These are phyloP conservation scores for Cutaneotrichosporon sp. DNA, from an alignment of 1,284 basidiomycete genomes.

Conservation along the genomic window DNA sequence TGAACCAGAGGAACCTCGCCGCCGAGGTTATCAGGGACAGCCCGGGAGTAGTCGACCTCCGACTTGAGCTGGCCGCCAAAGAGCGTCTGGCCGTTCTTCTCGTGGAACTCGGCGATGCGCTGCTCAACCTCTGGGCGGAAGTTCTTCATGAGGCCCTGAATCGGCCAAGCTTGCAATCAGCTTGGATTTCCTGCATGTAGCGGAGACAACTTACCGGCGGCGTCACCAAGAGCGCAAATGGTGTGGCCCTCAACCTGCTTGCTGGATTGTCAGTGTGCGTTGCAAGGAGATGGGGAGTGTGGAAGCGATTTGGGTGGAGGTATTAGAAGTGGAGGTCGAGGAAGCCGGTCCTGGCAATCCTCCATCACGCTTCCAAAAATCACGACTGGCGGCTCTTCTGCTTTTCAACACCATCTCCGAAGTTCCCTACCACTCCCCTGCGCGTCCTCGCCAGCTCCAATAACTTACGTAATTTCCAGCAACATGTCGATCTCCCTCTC, in stretches of 20 bases:
- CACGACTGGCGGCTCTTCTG: no score
- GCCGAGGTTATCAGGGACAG: constrained; percentile 79
- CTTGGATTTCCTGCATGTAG: no score
- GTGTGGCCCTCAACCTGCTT: constrained; percentile 96
- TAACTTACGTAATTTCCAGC: constrained; percentile 74
- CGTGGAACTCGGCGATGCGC: constrained; percentile 77
- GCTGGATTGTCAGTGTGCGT: constrained; percentile 53
- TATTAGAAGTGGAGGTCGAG: neutral
- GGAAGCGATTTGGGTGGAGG: neutral
- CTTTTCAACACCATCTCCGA: neutral
- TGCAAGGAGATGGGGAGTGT: neutral
- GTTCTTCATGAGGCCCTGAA: constrained; percentile 83
- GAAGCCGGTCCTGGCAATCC: neutral
- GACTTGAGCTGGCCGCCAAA: constrained; percentile 80
- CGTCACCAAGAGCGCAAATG: constrained; percentile 95
- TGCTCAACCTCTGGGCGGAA: constrained; percentile 93
- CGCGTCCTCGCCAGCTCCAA: neutral
- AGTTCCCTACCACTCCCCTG: neutral
- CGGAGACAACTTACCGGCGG: constrained; percentile 57
- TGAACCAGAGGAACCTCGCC: constrained; percentile 18
- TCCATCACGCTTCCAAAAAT: neutral
- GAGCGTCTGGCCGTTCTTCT: constrained; percentile 75
- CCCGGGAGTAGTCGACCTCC: constrained; percentile 69
- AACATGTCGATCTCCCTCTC: constrained; percentile 96
- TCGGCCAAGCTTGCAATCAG: constrained; percentile 74